Percentiles rank a stretch among this genome's conserved stretches.
Conservation (phyloP, 768 basidiomycete species). For the Macrolepiota fuliginosa region DNA sequence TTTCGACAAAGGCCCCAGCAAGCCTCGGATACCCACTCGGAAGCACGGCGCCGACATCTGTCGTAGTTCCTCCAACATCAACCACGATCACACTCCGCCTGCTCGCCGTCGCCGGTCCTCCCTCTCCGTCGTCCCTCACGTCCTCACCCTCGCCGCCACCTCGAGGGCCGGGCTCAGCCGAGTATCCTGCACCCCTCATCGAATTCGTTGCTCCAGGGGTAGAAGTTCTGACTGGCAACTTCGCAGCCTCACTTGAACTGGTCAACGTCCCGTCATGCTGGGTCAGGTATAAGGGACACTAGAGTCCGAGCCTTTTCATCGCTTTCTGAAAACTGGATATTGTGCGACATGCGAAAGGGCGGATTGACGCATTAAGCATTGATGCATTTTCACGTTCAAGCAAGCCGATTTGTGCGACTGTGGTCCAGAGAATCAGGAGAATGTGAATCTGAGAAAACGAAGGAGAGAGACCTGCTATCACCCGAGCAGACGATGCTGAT, state of each 20-base stretch:
- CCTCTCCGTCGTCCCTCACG: no score
- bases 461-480: constrained; percentile 27
- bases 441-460: not conserved
- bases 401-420: constrained; percentile 57
- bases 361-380: constrained; percentile 65
- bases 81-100: constrained; percentile 45
- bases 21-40: constrained; percentile 61
- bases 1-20: constrained; percentile 58
- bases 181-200: constrained; percentile 65
- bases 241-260: constrained; percentile 44
- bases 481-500: constrained; percentile 52
- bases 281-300: constrained; percentile 54
- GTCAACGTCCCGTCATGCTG: constrained; percentile 60
- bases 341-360: constrained; percentile 54
- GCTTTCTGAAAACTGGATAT: constrained; percentile 53
- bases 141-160: no score
- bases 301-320: constrained; percentile 41
- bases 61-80: constrained; percentile 67
- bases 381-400: constrained; percentile 67
- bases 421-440: not conserved
- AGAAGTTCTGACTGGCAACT: constrained; percentile 62
- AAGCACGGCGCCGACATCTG: constrained; percentile 61
- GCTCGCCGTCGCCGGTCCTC: constrained; percentile 9
- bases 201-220: constrained; percentile 65
- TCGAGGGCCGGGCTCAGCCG: constrained; percentile 36